Evolutionary conservation across 164 flowering plant species (phyloP).

Genomic region (Malania oleifera): DNA sequence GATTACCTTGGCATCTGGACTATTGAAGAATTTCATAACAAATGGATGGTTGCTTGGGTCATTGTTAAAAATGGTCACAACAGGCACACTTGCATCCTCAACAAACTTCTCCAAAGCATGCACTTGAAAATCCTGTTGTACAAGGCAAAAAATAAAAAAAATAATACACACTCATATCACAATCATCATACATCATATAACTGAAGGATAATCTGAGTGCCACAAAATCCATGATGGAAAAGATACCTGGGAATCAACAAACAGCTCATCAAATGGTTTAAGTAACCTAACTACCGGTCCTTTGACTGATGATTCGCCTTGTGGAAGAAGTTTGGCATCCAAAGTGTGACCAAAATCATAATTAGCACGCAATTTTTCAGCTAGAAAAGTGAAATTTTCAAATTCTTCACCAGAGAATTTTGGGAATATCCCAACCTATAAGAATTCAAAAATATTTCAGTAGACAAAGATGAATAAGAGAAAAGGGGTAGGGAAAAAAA

Average conservation of each 20-base stretch:
- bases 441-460: neutral
- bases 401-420: conserved; percentile 80
- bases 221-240: neutral
- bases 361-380: conserved; percentile 80
- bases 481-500: no score
- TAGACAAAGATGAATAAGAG: neutral
- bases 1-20: conserved; percentile 67
- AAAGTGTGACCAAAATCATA: conserved; percentile 79
- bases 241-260: conserved; percentile 74
- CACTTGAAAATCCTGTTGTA: conserved; percentile 70
- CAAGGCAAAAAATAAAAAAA: no score
- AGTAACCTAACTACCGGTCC: conserved; percentile 68
- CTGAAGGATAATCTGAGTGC: no score
- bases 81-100: conserved; percentile 60
- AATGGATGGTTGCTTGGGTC: conserved; percentile 69
- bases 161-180: no score
- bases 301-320: conserved; percentile 65
- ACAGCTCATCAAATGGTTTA: conserved; percentile 92
- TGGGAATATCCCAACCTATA: conserved; percentile 82
- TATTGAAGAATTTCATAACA: conserved; percentile 69
- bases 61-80: conserved; percentile 58
- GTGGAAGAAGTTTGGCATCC: conserved; percentile 80
- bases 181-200: neutral
- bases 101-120: conserved; percentile 66
- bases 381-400: conserved; percentile 50